Evolutionary conservation across 306 rosid species (phyloP), one percentile per base, ranked within the genome.

Genomic region (Adenanthera pavonina): DNA sequence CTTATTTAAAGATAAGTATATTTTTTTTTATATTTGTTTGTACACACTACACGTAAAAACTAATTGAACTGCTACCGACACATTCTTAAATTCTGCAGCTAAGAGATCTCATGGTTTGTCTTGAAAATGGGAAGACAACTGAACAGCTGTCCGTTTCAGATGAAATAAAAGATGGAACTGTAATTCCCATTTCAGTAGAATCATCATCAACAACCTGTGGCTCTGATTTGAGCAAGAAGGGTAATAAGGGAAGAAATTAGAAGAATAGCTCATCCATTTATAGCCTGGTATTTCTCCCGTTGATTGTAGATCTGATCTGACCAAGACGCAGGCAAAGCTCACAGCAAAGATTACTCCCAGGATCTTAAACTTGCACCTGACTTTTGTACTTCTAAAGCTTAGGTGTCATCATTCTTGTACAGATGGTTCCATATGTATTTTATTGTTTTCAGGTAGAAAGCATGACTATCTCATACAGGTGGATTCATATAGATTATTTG

Each of bases 61-160:
- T 81, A 72, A 84, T 67, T n/a, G 25, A 72, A 38, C 54, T 17
- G 64, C 59, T 72, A 44, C 56, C 80, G 33, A 35, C 65, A 71
- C 77, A 56, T 68, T 73, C 71, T 74, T 59, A 53, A 83, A 51
- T 51, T 61, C 51, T 78, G 79, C 93, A 95, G 99, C 97, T 95
- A 74, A 69, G 87, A 74, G 85, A 85, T 65, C 90, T 91, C 85
- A 95, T 93, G 99, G 62, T 75, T 53, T 83, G 80, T 78, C 93
- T 95, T 0, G 97, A 90, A 81, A 68, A 87, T 36, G 97, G 84
- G 65, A 80, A 79, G 81, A 62, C 72, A 4, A 74, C 40, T 59
- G 93, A 84, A 77, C 78, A 83, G 82, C 84, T 61, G 35, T 80
- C 92, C 0, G 9, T 44, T 34, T 78, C 93, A 51, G 64, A 84